These are phyloP conservation scores for Termitomyces sp. DNA, from an alignment of 768 basidiomycete species.

Conservation along the genomic window DNA sequence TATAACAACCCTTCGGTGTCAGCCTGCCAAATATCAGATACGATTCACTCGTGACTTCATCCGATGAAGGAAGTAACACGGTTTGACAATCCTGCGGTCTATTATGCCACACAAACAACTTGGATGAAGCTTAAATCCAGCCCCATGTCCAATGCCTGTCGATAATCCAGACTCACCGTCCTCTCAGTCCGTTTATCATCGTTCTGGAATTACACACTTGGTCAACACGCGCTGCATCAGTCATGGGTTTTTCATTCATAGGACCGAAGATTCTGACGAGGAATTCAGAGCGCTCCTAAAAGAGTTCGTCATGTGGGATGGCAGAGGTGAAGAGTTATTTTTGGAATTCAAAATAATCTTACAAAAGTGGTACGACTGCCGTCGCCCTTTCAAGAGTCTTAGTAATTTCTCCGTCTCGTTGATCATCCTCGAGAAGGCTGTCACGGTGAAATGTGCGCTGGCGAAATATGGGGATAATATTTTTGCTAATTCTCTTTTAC, in stretches of 20 bases:
- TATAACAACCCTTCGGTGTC: not conserved
- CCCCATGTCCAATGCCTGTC: not conserved
- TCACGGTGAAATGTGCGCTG: not conserved
- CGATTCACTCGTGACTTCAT: not conserved
- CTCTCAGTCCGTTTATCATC: not conserved
- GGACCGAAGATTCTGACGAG: constrained; percentile 8
- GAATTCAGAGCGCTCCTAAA: constrained; percentile 1
- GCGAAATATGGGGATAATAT: not conserved
- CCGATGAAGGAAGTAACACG: constrained; percentile 1
- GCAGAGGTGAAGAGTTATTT: not conserved
- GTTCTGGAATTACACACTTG: not conserved
- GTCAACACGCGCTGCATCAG: constrained; percentile 12
- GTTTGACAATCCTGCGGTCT: constrained; percentile 7
- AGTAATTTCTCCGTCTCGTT: not conserved
- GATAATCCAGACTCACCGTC: not conserved
- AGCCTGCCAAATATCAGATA: not conserved
- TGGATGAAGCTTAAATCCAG: not conserved
- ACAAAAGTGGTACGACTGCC: not conserved
- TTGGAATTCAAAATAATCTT: not conserved
- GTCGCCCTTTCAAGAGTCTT: not conserved
- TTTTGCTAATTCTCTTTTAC: constrained; percentile 3
- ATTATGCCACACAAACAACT: not conserved
- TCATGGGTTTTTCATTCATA: constrained; percentile 14
- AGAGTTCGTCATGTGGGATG: constrained; percentile 9
- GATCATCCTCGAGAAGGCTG: not conserved